A percentile compares a stretch with the other conserved stretches of the same genome.
Evolutionary conservation across 2,329 filamentous ascomycete genomes (phyloP).

Genomic region (Talaromyces sp.): DNA sequence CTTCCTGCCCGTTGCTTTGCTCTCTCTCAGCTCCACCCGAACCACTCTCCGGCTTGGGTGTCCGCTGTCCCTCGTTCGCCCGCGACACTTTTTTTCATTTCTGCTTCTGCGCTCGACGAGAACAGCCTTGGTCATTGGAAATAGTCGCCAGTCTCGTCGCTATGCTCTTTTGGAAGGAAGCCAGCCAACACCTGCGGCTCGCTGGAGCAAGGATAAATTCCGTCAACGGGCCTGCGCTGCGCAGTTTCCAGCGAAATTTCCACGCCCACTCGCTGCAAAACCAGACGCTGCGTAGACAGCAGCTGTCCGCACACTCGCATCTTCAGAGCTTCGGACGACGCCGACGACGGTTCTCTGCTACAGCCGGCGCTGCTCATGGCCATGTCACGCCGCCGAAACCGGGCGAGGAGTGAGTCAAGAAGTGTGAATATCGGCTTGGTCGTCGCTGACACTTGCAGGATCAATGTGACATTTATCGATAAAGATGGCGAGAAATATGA

Average conservation of each 20-base stretch:
- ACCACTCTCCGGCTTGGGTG: not conserved
- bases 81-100: not conserved
- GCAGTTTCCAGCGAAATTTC: constrained; percentile 24
- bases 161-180: constrained; percentile 30
- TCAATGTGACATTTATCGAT: constrained; percentile 87
- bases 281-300: constrained; percentile 9
- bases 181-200: constrained; percentile 26
- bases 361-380: constrained; percentile 59
- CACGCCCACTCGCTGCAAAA: constrained; percentile 16
- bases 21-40: constrained; percentile 4
- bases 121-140: not conserved
- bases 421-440: not conserved
- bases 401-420: constrained; percentile 72
- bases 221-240: constrained; percentile 41
- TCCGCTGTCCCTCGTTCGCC: not conserved
- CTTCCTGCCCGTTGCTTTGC: not conserved
- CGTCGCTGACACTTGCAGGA: constrained; percentile 33
- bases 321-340: constrained; percentile 21
- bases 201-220: constrained; percentile 56
- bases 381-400: constrained; percentile 79
- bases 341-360: constrained; percentile 59
- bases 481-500: constrained; percentile 75
- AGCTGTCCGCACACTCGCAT: constrained; percentile 1
- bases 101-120: not conserved
- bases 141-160: constrained; percentile 1